Evolutionary conservation across 2,329 filamentous ascomycete species (phyloP), one percentile per base, ranked within the genome.

Genomic region (Trichoderma atrobrunneum): DNA sequence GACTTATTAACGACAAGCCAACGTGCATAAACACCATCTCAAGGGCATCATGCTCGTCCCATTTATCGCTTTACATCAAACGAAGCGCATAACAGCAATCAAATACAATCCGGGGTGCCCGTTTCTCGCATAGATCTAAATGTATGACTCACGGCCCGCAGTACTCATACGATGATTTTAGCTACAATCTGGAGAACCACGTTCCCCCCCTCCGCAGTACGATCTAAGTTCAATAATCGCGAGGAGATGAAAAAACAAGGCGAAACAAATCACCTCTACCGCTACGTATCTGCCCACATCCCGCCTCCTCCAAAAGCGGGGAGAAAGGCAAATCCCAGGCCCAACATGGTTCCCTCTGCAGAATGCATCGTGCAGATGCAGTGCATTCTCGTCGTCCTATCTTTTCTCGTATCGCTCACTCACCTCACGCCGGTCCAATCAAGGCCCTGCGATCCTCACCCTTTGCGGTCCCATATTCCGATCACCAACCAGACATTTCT

Each of bases 221-320:
- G 48, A 39, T 62, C n/a, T 26, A 1, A 16, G 28, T 28, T 28
- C 34, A 62, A 24, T 24, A 14, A 43, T 16, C 24, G 2, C 59
- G 48, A 54, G 18, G 14, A 54, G 11, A 24, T 51, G n/a, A 51
- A 24, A 21, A 21, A 51, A 21, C 43, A 51, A 48, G 48, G n/a
- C 5, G 48, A 51, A 24, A 51, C 18, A 21, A 51, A 51, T 24
- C 24, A 18, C 54, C 54, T 63, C 61, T 39, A 32, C 48, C n/a
- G n/a, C 39, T 16, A n/a, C 36, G 61, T 39, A 32, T 64, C 48
- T 14, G 43, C 61, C 36, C 26, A 21, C 36, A 30, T 60, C 26
- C 28, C 28, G 18, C 21, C 60, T 63, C 60, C 60, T 63, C 60
- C 60, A 63, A 43, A 63, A 63, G 60, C 60, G 64, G 64, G 21